These are phyloP conservation scores for Penicillium sp. DNA, from an alignment of 2,329 filamentous ascomycete genomes.

Conservation along the genomic window DNA sequence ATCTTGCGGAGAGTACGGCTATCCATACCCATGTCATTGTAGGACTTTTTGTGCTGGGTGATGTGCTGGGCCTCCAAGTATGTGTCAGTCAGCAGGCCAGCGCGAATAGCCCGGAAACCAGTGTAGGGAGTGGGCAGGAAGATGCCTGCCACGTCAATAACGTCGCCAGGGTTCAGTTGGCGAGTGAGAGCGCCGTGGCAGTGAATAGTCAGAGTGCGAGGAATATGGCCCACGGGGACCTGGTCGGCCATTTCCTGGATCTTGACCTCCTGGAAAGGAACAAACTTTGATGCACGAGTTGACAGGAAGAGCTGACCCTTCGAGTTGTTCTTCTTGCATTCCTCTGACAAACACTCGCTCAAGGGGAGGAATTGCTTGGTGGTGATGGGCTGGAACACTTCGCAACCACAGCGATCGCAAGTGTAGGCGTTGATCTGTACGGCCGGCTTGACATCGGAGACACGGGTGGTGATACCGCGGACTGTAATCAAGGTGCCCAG, in stretches of 20 bases:
- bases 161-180: conserved; percentile 87
- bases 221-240: conserved; percentile 96
- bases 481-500: conserved; percentile 91
- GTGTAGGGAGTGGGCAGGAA: conserved; percentile 98
- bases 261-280: conserved; percentile 97
- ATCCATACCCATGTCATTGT: conserved; percentile 86
- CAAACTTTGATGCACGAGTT: conserved; percentile 92
- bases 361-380: conserved; percentile 89
- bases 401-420: conserved; percentile 91
- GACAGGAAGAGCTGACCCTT: conserved; percentile 93
- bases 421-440: conserved; percentile 98
- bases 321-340: conserved; percentile 84
- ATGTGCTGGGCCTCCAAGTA: conserved; percentile 94
- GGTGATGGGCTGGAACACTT: conserved; percentile 94
- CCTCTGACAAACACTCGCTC: conserved; percentile 80
- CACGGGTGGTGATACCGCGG: conserved; percentile 87
- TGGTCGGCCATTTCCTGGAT: conserved; percentile 99
- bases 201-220: conserved; percentile 81
- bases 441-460: conserved; percentile 95
- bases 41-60: conserved; percentile 95
- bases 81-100: conserved; percentile 93
- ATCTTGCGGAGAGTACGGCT: conserved; percentile 77
- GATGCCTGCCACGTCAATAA: conserved; percentile 90
- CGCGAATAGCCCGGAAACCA: conserved; percentile 96
- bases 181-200: conserved; percentile 85